Evolutionary conservation across 345 rosid species (phyloP), one percentile per base, ranked within the genome.

Genomic region (Nephelium lappaceum): DNA sequence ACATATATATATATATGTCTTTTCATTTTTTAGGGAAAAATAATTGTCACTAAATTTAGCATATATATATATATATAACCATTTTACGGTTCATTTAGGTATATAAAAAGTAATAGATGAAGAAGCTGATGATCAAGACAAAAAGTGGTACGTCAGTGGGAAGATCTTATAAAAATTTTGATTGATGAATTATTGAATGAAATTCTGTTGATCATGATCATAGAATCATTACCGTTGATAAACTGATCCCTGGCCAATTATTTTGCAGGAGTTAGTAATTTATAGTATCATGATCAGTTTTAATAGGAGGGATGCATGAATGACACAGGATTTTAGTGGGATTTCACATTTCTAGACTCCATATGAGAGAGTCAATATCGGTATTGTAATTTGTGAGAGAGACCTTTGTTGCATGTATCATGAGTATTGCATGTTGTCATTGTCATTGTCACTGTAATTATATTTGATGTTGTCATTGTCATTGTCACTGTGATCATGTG

Each of bases 161-260:
- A 31, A 31, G 36, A 1, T 31, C 36, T 31, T 31, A 31, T 31
- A 31, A 31, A 31, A 31, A 31, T 31, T 64, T 15, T 19, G 60
- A 55, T 21, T 58, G 67, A 14, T 68, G 67, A 65, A 61, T 58
- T 67, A 43, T 47, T 74, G 42, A 49, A 31, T 36, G 23, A 23
- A 66, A 36, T 61, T 38, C 24, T 14, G 11, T 67, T 23, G 36
- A 75, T 75, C 5, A 75, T 80, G 45, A 15, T 15, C 2, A 31
- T 31, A 45, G 75, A 65, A 71, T 70, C 79, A 71, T 42, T 71
- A 81, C 72, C 69, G 41, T 76, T 71, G 63, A 31, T 27, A 31
- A 31, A 31, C 18, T 45, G 43, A 63, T 63, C 27, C 39, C 25
- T 3, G 14, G 15, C 11, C 12, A 31, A 31, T 25, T 31, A 11